Conservation (phyloP, 495 filamentous ascomycete genomes). For the Talaromyces stipitatus region DNA sequence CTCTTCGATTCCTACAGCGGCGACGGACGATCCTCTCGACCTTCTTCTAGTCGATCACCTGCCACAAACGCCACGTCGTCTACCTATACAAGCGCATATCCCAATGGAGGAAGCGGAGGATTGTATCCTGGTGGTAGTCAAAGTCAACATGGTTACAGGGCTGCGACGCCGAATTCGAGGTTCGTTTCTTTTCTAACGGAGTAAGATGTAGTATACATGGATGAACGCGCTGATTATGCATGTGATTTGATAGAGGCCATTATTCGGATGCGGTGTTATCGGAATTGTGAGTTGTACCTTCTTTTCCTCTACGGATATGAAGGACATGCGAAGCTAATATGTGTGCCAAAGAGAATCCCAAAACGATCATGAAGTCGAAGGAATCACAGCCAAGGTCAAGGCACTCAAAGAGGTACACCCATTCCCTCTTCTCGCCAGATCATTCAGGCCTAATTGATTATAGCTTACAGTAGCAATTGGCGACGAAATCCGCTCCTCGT, state of each 20-base stretch:
- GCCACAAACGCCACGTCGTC: slow-evolving; percentile 26
- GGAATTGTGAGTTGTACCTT: slow-evolving; percentile 45
- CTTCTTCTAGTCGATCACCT: slow-evolving; percentile 44
- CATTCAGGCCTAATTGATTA: background rate
- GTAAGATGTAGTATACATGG: background rate
- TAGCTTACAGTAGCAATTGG: slow-evolving; percentile 90
- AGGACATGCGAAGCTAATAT: background rate
- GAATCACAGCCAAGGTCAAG: slow-evolving; percentile 83
- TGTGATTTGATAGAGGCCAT: slow-evolving; percentile 58
- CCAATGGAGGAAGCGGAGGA: slow-evolving; percentile 22
- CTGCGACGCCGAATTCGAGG: slow-evolving; percentile 81
- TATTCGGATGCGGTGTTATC: slow-evolving; percentile 90
- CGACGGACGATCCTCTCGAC: slow-evolving; percentile 38
- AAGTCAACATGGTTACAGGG: slow-evolving; percentile 9
- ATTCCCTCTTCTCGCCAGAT: background rate
- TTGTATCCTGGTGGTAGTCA: slow-evolving; percentile 6
- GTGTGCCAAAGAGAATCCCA: slow-evolving; percentile 56
- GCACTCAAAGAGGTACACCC: slow-evolving; percentile 69
- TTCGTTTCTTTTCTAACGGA: slow-evolving; percentile 23
- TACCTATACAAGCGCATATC: slow-evolving; percentile 50
- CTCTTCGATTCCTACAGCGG: slow-evolving; percentile 84
- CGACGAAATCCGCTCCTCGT: slow-evolving; percentile 83
- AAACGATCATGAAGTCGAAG: slow-evolving; percentile 86
- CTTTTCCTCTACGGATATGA: background rate
- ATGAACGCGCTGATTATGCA: background rate